Evolutionary conservation across 371 early-diverging fungal species (phyloP).

Genomic region (Mucor plumbeus): DNA sequence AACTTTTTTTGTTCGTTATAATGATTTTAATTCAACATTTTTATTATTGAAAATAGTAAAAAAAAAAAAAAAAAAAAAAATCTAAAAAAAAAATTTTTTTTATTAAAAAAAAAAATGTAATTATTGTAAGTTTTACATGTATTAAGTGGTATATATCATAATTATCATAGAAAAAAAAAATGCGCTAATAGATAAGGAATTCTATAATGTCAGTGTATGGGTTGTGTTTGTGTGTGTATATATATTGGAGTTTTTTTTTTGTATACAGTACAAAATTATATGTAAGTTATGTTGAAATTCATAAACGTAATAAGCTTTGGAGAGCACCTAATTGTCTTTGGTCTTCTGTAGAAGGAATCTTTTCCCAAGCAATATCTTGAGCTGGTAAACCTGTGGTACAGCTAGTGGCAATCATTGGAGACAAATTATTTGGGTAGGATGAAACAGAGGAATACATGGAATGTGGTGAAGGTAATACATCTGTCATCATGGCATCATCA

Average conservation of each 20-base stretch:
- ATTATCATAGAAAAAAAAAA: conserved; percentile 1
- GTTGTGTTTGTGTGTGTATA: neutral
- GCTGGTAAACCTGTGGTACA: conserved; percentile 26
- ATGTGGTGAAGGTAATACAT: conserved; percentile 19
- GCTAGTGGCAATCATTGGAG: conserved; percentile 2
- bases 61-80: conserved; percentile 15
- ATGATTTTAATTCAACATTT: neutral
- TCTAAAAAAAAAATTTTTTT: no score
- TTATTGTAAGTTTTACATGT: neutral
- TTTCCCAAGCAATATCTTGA: conserved; percentile 54
- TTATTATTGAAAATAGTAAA: neutral
- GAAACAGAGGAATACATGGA: conserved; percentile 11
- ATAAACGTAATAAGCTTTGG: conserved; percentile 36
- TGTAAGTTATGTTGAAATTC: no score
- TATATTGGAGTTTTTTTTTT: no score
- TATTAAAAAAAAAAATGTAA: neutral
- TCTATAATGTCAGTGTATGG: conserved; percentile 7
- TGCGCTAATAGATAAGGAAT: neutral
- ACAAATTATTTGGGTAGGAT: neutral
- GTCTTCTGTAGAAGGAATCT: conserved; percentile 53
- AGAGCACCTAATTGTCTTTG: conserved; percentile 51
- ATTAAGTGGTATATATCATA: conserved; percentile 13
- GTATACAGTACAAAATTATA: conserved; percentile 1
- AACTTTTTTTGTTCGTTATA: neutral
- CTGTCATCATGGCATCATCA: conserved; percentile 19